A percentile compares a stretch with the other conserved stretches of the same genome.
Evolutionary conservation across 225 moss, liverwort and hornwort genomes (phyloP).

Genomic region (Pleurozium schreberi): DNA sequence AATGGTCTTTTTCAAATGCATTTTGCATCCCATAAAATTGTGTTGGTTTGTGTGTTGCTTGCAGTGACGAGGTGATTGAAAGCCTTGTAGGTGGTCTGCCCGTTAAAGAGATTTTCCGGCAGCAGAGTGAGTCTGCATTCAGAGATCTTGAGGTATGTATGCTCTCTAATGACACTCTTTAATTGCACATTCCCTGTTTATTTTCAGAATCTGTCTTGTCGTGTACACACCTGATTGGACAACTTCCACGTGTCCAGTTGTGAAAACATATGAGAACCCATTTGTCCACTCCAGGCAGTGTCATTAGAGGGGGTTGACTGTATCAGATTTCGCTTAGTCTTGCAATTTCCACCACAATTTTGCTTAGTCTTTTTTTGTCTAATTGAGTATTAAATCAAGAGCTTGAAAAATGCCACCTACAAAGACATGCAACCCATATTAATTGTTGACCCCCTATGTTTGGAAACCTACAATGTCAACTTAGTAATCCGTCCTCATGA

Average conservation of each 20-base stretch:
- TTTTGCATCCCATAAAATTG: background rate
- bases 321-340: background rate
- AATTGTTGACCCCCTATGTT: too few relatives aligned
- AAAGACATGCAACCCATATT: too few relatives aligned
- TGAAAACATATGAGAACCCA: background rate
- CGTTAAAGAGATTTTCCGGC: slow-evolving; percentile 67
- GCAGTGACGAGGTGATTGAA: slow-evolving; percentile 82
- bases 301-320: background rate
- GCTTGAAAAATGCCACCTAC: too few relatives aligned
- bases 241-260: background rate
- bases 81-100: slow-evolving; percentile 45
- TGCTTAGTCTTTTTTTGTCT: background rate
- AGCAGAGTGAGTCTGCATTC: slow-evolving; percentile 52
- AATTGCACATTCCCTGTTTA: background rate
- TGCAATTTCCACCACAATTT: background rate
- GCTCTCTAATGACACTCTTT: background rate
- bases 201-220: background rate
- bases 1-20: background rate
- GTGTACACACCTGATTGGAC: background rate
- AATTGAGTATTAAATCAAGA: too few relatives aligned
- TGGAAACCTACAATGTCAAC: too few relatives aligned
- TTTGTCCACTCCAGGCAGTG: background rate
- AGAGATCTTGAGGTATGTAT: slow-evolving; percentile 76
- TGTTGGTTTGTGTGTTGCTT: background rate
- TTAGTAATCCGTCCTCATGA: too few relatives aligned